Evolutionary conservation across 1,284 basidiomycete species (phyloP), one percentile per base, ranked within the genome.

Genomic region (Apiotrichum veenhuisii): DNA sequence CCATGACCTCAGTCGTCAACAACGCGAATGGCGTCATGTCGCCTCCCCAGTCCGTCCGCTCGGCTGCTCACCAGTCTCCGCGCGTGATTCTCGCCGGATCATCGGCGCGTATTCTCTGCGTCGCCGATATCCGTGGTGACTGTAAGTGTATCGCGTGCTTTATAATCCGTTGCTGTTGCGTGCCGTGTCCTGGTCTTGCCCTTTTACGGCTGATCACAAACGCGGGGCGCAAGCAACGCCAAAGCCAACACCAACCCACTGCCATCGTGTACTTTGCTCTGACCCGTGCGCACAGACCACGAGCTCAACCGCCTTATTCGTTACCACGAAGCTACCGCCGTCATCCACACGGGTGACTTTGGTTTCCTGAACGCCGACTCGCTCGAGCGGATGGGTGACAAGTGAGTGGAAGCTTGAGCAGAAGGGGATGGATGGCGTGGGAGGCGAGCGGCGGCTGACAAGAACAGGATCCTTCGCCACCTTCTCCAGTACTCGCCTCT

Each of bases 291-390:
- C 65, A 62, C 68, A 75, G 73, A 68, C 61, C 91, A 89, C 55
- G 84, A 85, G 53, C 83, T 98, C 71, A 98, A 97, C 77, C 85
- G 90, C 72, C 85, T 97, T 58, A 94, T 94, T 34, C 81, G 87
- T 52, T 91, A 96, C 69, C 85, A 84, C 55, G 87, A 88, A 70
- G 92, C 91, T n/a, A 84, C 87, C 59, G 95, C 93, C 22, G 88
- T 98, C 75, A 91, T 99, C 62, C 95, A 98, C 77, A 97, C 94
- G 0, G 96, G 96, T 55, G 96, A 99, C 81, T 98, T 98, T 86
- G 96, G 96, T 57, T 97, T 98, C 78, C 96, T 96, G 77, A 91
- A 93, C 75, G 80, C 83, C 22, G 83, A 83, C 59, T 92, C 88
- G 73, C 80, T 96, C 53, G 88, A 88, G 40, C 82, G 91, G 63